A percentile compares a stretch with the other conserved stretches of the same genome.
These are phyloP conservation scores for Geotrichum klebahnii DNA, from an alignment of 1,139 yeast species.

Conservation along the genomic window DNA sequence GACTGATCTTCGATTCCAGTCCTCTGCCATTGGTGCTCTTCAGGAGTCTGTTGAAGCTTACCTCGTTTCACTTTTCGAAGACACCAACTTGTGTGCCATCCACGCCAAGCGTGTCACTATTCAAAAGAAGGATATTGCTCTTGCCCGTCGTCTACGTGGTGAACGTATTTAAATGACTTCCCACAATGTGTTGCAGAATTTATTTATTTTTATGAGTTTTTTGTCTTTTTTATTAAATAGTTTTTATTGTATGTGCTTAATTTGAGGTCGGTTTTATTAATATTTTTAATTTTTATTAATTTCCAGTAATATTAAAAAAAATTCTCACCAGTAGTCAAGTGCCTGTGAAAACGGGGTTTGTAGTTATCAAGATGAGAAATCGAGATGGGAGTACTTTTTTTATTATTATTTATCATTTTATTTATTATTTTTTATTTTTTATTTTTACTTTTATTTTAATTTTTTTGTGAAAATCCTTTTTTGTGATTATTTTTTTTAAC, in stretches of 20 bases:
- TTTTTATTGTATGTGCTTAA: background rate
- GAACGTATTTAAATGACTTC: slow-evolving; percentile 39
- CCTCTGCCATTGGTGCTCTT: slow-evolving; percentile 97
- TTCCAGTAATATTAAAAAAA: too few species aligned
- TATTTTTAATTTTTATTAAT: background rate
- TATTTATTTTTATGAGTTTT: background rate
- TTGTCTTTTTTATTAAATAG: background rate
- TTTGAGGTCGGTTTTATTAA: background rate
- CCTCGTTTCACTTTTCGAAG: slow-evolving; percentile 85
- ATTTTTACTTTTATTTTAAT: too few species aligned
- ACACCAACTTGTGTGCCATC: slow-evolving; percentile 97
- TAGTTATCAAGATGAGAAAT: too few species aligned
- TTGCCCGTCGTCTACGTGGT: slow-evolving; percentile 99
- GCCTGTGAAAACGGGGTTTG: too few species aligned
- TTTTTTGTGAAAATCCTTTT: too few species aligned
- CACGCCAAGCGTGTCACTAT: slow-evolving; percentile 99
- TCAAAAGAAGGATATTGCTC: slow-evolving; percentile 98
- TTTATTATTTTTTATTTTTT: too few species aligned
- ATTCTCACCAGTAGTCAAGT: too few species aligned
- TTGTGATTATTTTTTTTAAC: too few species aligned
- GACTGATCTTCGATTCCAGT: slow-evolving; percentile 97
- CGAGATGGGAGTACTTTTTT: too few species aligned
- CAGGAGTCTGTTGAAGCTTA: slow-evolving; percentile 99
- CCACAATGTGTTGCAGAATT: background rate
- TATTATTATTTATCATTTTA: too few species aligned